These are phyloP conservation scores for Lentinula sp. DNA, from an alignment of 768 basidiomycete species.

Conservation along the genomic window DNA sequence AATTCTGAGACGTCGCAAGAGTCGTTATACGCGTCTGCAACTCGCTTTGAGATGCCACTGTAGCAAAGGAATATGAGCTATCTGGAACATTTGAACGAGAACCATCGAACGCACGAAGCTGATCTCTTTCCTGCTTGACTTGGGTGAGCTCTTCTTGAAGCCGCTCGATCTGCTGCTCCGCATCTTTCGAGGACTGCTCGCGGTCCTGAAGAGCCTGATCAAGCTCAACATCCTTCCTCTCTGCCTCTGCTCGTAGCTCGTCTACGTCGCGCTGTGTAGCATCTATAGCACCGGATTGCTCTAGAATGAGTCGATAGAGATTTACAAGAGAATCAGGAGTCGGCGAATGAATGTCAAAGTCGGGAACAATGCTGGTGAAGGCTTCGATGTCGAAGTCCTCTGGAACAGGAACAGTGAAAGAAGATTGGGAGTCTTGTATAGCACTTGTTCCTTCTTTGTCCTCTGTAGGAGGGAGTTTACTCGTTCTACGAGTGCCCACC, in stretches of 20 bases:
- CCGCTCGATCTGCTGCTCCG: slow-evolving; percentile 45
- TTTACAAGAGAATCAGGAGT: slow-evolving; percentile 53
- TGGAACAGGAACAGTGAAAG: slow-evolving; percentile 45
- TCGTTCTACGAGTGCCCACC: slow-evolving; percentile 50
- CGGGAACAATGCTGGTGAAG: slow-evolving; percentile 57
- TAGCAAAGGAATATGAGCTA: slow-evolving; percentile 15
- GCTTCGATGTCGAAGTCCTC: slow-evolving; percentile 61
- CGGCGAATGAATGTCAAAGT: slow-evolving; percentile 47
- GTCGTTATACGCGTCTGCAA: slow-evolving; percentile 52
- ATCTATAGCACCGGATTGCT: slow-evolving; percentile 52
- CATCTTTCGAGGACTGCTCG: slow-evolving; percentile 52
- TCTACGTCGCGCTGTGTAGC: slow-evolving; percentile 58
- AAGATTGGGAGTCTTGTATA: slow-evolving; percentile 27
- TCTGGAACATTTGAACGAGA: slow-evolving; percentile 6
- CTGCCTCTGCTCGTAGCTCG: slow-evolving; percentile 57
- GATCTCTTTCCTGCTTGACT: slow-evolving; percentile 57
- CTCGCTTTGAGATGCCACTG: slow-evolving; percentile 38
- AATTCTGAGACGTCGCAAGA: slow-evolving; percentile 51
- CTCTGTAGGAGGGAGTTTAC: slow-evolving; percentile 42
- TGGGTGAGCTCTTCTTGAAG: slow-evolving; percentile 50
- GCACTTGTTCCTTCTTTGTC: slow-evolving; percentile 20
- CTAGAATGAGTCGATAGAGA: slow-evolving; percentile 56
- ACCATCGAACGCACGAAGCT: slow-evolving; percentile 44
- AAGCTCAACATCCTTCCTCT: slow-evolving; percentile 75
- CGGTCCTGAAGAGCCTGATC: slow-evolving; percentile 81